Percentiles rank a stretch among this genome's conserved stretches.
Evolutionary conservation across 2,329 filamentous ascomycete species (phyloP).

Genomic region (Endothia cerciana): DNA sequence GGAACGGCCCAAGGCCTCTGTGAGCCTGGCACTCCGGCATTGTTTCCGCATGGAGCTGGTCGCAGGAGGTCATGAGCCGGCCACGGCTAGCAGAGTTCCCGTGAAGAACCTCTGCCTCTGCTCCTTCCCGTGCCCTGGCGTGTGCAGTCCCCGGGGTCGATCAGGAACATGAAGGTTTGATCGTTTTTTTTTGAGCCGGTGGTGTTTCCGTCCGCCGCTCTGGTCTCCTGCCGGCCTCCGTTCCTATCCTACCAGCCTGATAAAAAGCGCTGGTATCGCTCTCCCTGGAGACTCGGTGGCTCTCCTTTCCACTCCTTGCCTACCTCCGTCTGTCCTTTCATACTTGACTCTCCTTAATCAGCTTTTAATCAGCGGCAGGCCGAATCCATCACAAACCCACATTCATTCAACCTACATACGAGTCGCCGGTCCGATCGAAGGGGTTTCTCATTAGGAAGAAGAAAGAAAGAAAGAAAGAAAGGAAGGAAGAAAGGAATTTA

Average conservation of each 20-base stretch:
- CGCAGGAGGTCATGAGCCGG: slow-evolving; percentile 19
- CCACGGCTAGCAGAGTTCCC: slow-evolving; percentile 26
- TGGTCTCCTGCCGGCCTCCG: too few relatives aligned
- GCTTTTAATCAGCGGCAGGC: slow-evolving; percentile 44
- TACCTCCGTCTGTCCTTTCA: slow-evolving; percentile 27
- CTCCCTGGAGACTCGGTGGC: slow-evolving; percentile 43
- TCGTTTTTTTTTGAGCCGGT: slow-evolving; percentile 20
- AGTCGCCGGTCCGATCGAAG: slow-evolving; percentile 32
- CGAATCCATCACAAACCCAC: slow-evolving; percentile 37
- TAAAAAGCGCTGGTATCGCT: slow-evolving; percentile 57
- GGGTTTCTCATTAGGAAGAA: slow-evolving; percentile 30
- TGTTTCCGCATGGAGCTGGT: slow-evolving; percentile 14
- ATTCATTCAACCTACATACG: slow-evolving; percentile 30
- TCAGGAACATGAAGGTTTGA: slow-evolving; percentile 30
- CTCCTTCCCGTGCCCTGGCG: slow-evolving; percentile 26
- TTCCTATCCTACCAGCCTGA: too few relatives aligned
- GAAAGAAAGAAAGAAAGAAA: slow-evolving; percentile 24
- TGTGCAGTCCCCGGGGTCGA: slow-evolving; percentile 15
- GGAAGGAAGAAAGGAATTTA: not conserved
- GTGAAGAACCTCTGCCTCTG: slow-evolving; percentile 18
- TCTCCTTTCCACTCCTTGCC: slow-evolving; percentile 39
- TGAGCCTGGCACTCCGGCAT: slow-evolving; percentile 11
- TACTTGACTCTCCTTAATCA: slow-evolving; percentile 36
- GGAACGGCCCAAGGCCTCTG: not conserved
- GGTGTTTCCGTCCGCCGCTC: slow-evolving; percentile 22